These are phyloP conservation scores for Aspergillus neotritici DNA, from an alignment of 2,329 filamentous ascomycete species.

Conservation along the genomic window DNA sequence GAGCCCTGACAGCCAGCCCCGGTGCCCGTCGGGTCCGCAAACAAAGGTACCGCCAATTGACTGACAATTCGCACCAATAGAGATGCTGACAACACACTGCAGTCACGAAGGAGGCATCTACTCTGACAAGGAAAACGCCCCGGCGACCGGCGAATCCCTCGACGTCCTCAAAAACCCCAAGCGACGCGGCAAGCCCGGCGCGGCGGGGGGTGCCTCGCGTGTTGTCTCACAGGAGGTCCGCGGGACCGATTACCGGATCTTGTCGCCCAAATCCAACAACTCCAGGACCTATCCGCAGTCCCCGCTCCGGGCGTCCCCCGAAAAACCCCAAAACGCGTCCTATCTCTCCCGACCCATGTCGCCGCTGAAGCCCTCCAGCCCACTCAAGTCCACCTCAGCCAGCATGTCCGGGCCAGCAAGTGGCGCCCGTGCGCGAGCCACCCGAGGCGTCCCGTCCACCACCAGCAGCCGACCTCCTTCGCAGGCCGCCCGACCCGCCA, in stretches of 20 bases:
- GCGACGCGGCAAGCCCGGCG: slow-evolving; percentile 51
- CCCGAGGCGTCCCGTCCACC: slow-evolving; percentile 20
- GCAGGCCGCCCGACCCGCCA: slow-evolving; percentile 27
- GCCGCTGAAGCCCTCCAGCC: slow-evolving; percentile 53
- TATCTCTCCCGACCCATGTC: slow-evolving; percentile 56
- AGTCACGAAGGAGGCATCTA: slow-evolving; percentile 58
- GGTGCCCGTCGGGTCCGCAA: slow-evolving; percentile 27
- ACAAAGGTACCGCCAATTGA: slow-evolving; percentile 23
- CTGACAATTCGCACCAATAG: neutral
- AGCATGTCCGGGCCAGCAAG: slow-evolving; percentile 13
- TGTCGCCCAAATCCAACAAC: slow-evolving; percentile 80
- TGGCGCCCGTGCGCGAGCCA: slow-evolving; percentile 19
- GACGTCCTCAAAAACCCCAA: slow-evolving; percentile 61
- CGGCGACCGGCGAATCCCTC: slow-evolving; percentile 32
- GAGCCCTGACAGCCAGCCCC: slow-evolving; percentile 23
- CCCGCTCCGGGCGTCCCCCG: slow-evolving; percentile 42
- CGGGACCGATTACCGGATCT: slow-evolving; percentile 53
- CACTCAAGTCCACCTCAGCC: slow-evolving; percentile 28
- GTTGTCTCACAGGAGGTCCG: slow-evolving; percentile 40
- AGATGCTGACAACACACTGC: slow-evolving; percentile 13
- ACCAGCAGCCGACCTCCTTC: slow-evolving; percentile 22
- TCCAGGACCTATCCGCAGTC: slow-evolving; percentile 61
- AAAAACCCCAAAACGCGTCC: slow-evolving; percentile 47
- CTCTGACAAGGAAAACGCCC: slow-evolving; percentile 70
- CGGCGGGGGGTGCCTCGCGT: slow-evolving; percentile 34